Evolutionary conservation across 345 rosid species (phyloP), one percentile per base, ranked within the genome.

Genomic region (Dipteronia dyeriana): DNA sequence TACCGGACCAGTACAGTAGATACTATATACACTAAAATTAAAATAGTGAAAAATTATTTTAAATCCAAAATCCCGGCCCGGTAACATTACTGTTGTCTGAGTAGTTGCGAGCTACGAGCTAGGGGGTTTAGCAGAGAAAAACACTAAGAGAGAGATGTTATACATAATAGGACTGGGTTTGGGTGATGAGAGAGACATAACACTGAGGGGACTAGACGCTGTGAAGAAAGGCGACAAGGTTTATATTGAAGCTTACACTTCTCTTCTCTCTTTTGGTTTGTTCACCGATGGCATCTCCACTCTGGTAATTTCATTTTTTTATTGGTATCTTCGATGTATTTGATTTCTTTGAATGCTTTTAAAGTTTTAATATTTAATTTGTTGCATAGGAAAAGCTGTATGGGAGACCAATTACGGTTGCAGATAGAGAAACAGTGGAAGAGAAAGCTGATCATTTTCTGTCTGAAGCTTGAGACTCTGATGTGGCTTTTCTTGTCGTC

Each of bases 401-500:
- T 66, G 98, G 92, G 65, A 94, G 81, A 70, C 84, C 85, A 3
- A 77, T 91, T 59, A 86, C 81, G 7, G 79, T 93, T 80, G 92
- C 97, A n/a, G 95, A 93, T 83, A 88, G 99, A 79, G 98, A 95
- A 78, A 88, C 82, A 93, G 98, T 95, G 53, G 99, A 95, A 81
- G 99, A 95, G 76, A 93, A 91, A 65, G 94, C 91, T 17, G 97
- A 91, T 64, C 56, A 26, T 65, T 71, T 94, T 70, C 86, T 92
- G 8, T 77, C 81, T n/a, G 90, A 87, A 78, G 90, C 97, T 74
- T 67, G 59, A 47, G 65, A 79, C 12, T 85, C 85, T 4, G 90
- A 93, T 34, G 83, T 92, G 19, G 94, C 94, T 73, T 93, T 95
- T 54, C 98, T 95, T 38, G 98, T 95, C 77, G 98, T 95, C 34